phyloP scores from a whole-genome alignment of 2,329 filamentous ascomycete genomes.

The Colletotrichum destructivum region DNA sequence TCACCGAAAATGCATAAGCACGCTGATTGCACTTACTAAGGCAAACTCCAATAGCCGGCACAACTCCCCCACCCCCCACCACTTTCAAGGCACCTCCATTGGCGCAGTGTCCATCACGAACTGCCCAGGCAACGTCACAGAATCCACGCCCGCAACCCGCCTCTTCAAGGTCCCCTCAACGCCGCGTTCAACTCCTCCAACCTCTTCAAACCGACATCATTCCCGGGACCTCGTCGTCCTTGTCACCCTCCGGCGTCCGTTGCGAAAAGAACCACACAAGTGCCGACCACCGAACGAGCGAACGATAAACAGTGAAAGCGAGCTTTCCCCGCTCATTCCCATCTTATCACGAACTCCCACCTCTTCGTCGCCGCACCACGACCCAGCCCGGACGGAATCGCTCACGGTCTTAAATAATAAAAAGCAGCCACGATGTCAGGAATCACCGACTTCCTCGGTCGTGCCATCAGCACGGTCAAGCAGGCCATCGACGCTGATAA shows the following conservation, averaged over 20 bases:
- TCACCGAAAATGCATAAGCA: conserved; percentile 5
- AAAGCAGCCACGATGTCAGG: conserved; percentile 75
- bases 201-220: conserved; percentile 30
- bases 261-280: neutral
- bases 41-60: neutral
- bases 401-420: neutral
- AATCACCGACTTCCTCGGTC: conserved; percentile 95
- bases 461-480: conserved; percentile 96
- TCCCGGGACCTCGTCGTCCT: conserved; percentile 3
- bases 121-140: conserved; percentile 42
- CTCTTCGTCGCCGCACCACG: conserved; percentile 1
- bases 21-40: neutral
- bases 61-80: conserved; percentile 37
- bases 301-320: conserved; percentile 18
- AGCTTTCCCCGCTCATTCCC: conserved; percentile 38
- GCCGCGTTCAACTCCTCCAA: neutral
- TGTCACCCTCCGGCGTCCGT: conserved; percentile 15
- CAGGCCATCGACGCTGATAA: conserved; percentile 98
- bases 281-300: conserved; percentile 8
- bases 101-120: conserved; percentile 38
- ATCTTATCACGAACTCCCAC: conserved; percentile 23
- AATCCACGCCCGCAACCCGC: conserved; percentile 31
- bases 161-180: conserved; percentile 24
- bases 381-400: neutral
- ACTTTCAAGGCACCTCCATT: conserved; percentile 30